Evolutionary conservation across 2,329 filamentous ascomycete genomes (phyloP).

Genomic region (Hypocrella siamensis): DNA sequence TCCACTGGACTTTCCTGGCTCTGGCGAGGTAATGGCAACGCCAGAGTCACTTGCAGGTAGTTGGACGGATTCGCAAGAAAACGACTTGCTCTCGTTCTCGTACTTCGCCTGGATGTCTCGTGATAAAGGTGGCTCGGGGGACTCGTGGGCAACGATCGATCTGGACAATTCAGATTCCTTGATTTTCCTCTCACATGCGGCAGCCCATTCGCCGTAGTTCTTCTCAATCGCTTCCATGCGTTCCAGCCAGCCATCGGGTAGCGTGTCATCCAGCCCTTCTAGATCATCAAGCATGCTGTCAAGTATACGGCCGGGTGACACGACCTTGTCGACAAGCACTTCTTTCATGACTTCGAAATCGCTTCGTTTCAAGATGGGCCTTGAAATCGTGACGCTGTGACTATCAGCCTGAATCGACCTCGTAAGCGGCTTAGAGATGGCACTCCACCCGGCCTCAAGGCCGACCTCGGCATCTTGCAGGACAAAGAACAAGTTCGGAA

Average conservation of each 20-base stretch:
- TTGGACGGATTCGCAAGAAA: neutral
- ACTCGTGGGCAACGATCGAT: neutral
- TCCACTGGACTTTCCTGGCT: neutral
- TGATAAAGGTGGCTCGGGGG: neutral
- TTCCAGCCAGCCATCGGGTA: slow-evolving; percentile 81
- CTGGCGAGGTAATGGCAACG: neutral
- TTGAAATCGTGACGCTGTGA: slow-evolving; percentile 5
- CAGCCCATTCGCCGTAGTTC: slow-evolving; percentile 67
- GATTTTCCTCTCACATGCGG: slow-evolving; percentile 60
- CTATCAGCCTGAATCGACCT: slow-evolving; percentile 8
- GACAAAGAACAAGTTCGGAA: slow-evolving; percentile 51
- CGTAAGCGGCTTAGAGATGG: slow-evolving; percentile 24
- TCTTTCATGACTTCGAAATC: slow-evolving; percentile 43
- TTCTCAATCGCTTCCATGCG: slow-evolving; percentile 67
- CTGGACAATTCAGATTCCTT: slow-evolving; percentile 43
- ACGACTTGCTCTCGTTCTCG: neutral
- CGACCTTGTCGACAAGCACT: slow-evolving; percentile 53
- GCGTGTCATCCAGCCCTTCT: slow-evolving; percentile 67
- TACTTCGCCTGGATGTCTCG: neutral
- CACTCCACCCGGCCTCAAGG: slow-evolving; percentile 50
- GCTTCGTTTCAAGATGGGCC: slow-evolving; percentile 20
- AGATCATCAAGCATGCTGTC: slow-evolving; percentile 78
- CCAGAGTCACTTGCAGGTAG: neutral
- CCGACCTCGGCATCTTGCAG: slow-evolving; percentile 52
- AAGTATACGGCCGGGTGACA: slow-evolving; percentile 52